These are phyloP conservation scores for Phytophthora megakarya DNA, from an alignment of 352 stramenopile genomes.

Conservation along the genomic window DNA sequence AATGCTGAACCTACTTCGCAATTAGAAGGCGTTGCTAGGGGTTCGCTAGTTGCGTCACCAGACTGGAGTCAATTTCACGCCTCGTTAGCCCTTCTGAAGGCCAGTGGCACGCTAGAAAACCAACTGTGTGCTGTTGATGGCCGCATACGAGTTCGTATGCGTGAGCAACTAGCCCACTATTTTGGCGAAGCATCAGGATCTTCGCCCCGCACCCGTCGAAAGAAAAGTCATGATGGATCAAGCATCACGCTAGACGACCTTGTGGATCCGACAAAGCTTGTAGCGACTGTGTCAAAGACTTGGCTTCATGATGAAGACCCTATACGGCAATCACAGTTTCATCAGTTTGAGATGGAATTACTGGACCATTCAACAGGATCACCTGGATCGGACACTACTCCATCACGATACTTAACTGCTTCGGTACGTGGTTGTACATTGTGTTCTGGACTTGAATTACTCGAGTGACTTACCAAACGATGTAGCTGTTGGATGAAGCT, in stretches of 20 bases:
- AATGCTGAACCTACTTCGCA: slow-evolving; percentile 30
- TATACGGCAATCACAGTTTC: slow-evolving; percentile 46
- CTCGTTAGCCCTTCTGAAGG: slow-evolving; percentile 62
- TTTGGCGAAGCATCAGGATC: slow-evolving; percentile 29
- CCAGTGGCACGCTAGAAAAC: slow-evolving; percentile 57
- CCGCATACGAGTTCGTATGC: slow-evolving; percentile 55
- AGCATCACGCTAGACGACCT: slow-evolving; percentile 36
- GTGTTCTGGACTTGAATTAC: neutral
- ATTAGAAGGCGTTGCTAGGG: neutral
- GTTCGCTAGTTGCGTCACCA: slow-evolving; percentile 22
- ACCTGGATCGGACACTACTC: slow-evolving; percentile 9
- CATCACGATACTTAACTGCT: slow-evolving; percentile 28
- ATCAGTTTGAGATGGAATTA: slow-evolving; percentile 59
- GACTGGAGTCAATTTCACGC: slow-evolving; percentile 82
- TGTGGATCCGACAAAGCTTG: slow-evolving; percentile 49
- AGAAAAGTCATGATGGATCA: slow-evolving; percentile 35
- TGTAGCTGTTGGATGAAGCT: slow-evolving; percentile 54
- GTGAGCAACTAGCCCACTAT: slow-evolving; percentile 58
- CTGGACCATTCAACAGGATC: slow-evolving; percentile 23
- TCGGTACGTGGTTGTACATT: slow-evolving; percentile 18
- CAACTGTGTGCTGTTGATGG: slow-evolving; percentile 54
- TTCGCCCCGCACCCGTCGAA: slow-evolving; percentile 32
- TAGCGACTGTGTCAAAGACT: slow-evolving; percentile 37
- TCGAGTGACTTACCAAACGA: neutral
- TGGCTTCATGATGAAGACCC: slow-evolving; percentile 63